phyloP scores from a whole-genome alignment of 108 stramenopile species.

The Thalassiosira profunda region DNA sequence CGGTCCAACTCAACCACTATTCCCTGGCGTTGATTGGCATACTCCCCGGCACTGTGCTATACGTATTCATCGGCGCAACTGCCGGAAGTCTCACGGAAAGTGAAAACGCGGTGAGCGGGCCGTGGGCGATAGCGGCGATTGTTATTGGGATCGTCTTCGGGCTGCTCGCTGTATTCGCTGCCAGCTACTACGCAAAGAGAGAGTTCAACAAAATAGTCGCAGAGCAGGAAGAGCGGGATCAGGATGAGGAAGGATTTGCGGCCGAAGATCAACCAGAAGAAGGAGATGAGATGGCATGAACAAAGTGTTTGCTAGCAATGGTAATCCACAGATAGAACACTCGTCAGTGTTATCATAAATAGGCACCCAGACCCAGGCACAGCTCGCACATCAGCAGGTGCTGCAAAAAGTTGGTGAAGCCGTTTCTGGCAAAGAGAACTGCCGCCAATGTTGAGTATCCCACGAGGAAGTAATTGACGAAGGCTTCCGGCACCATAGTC shows the following conservation, averaged over 20 bases:
- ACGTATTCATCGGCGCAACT: conserved; percentile 78
- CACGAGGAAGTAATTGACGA: conserved; percentile 61
- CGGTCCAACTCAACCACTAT: conserved; percentile 52
- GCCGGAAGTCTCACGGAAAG: conserved; percentile 64
- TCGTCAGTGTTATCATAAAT: conserved; percentile 36
- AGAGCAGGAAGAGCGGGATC: conserved; percentile 13
- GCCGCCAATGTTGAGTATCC: conserved; percentile 53
- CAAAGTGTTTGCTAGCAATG: neutral
- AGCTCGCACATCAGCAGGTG: conserved; percentile 66
- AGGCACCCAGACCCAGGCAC: conserved; percentile 61
- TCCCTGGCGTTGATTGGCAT: conserved; percentile 61
- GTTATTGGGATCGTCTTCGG: conserved; percentile 68
- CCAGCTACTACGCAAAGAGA: conserved; percentile 74
- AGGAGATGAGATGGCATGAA: too few relatives aligned
- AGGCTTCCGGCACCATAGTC: conserved; percentile 55
- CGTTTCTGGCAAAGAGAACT: conserved; percentile 40
- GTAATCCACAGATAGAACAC: too few relatives aligned
- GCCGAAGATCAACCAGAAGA: too few relatives aligned
- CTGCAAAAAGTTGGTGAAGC: conserved; percentile 76
- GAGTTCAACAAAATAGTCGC: conserved; percentile 65
- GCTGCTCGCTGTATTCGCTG: conserved; percentile 55
- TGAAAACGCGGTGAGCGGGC: conserved; percentile 25
- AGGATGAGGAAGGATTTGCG: too few relatives aligned
- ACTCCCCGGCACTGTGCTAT: conserved; percentile 77
- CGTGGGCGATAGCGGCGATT: too few relatives aligned